Percentiles rank a stretch among this genome's conserved stretches.
Conservation (phyloP, 1,139 yeast genomes). For the Lodderomyces beijingensis region DNA sequence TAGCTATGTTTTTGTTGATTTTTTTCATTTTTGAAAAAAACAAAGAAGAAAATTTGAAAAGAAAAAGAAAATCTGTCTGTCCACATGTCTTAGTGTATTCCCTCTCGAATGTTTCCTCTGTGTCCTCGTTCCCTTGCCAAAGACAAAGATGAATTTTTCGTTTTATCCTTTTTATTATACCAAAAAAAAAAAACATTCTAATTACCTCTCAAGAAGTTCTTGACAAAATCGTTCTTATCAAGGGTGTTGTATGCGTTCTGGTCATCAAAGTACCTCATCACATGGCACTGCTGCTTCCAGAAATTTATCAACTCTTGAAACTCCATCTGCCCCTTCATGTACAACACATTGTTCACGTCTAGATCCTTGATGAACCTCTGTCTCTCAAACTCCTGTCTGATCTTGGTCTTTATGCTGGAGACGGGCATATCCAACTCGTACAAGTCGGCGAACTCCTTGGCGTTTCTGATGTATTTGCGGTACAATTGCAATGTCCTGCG, state of each 20-base stretch:
- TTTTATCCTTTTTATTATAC: too few species aligned
- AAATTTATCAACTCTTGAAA: constrained; percentile 84
- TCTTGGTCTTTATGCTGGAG: constrained; percentile 74
- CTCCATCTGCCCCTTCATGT: constrained; percentile 87
- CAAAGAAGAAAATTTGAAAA: too few species aligned
- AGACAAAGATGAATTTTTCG: too few species aligned
- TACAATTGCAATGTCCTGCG: constrained; percentile 65
- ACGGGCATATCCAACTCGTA: constrained; percentile 83
- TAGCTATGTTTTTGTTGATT: too few species aligned
- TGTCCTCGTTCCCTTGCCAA: too few species aligned
- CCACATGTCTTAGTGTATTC: too few species aligned
- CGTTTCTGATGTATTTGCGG: constrained; percentile 65
- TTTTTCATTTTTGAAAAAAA: too few species aligned
- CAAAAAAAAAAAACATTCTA: too few species aligned
- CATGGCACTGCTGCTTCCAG: constrained; percentile 90
- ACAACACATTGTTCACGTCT: constrained; percentile 61
- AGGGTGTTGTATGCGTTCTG: constrained; percentile 50
- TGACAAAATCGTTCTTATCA: constrained; percentile 55
- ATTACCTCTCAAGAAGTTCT: constrained; percentile 68
- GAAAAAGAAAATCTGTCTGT: too few species aligned
- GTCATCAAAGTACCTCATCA: constrained; percentile 74
- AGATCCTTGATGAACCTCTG: constrained; percentile 69
- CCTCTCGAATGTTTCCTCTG: too few species aligned
- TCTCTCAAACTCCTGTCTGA: constrained; percentile 87
- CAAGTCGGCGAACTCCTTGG: constrained; percentile 58